A percentile compares a stretch with the other conserved stretches of the same genome.
Evolutionary conservation across 805 yeast species (phyloP).

Genomic region (Myxozyma melibiosi): DNA sequence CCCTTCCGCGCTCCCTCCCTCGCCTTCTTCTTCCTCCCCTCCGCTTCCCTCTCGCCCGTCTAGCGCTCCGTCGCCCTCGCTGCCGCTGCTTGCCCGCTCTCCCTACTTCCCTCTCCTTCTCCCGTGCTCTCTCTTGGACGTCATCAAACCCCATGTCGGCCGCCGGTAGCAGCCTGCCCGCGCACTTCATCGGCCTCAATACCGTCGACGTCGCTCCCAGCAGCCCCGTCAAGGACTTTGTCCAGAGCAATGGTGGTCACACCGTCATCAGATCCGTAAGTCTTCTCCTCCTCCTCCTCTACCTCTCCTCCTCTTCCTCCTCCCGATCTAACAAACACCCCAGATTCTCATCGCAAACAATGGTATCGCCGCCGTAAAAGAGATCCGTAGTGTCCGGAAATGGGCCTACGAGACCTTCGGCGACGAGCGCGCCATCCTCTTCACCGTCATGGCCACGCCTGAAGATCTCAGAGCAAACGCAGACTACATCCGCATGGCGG

Average conservation of each 20-base stretch:
- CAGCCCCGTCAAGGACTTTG: conserved; percentile 74
- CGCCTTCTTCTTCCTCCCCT: not conserved
- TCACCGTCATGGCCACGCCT: conserved; percentile 99
- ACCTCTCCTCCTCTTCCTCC: not conserved
- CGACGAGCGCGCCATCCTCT: conserved; percentile 87
- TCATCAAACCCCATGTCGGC: conserved; percentile 12
- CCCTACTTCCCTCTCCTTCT: not conserved
- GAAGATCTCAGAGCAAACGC: conserved; percentile 97
- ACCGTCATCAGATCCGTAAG: conserved; percentile 75
- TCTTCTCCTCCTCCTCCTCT: not conserved
- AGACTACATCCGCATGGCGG: conserved; percentile 98
- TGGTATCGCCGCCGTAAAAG: conserved; percentile 99
- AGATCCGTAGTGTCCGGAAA: conserved; percentile 93
- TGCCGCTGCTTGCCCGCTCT: not conserved
- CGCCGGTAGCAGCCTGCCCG: conserved; percentile 41
- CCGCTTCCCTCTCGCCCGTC: conserved; percentile 8
- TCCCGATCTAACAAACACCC: not conserved
- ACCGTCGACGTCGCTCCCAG: conserved; percentile 76
- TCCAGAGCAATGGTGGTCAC: conserved; percentile 85
- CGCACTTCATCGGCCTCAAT: conserved; percentile 81
- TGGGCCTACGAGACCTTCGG: conserved; percentile 99
- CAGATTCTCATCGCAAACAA: conserved; percentile 89
- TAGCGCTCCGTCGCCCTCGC: conserved; percentile 5
- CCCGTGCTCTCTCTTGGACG: conserved; percentile 1
- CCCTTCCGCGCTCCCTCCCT: conserved; percentile 8